These are phyloP conservation scores for Xylaria sp. DNA, from an alignment of 2,329 filamentous ascomycete genomes.

Conservation along the genomic window DNA sequence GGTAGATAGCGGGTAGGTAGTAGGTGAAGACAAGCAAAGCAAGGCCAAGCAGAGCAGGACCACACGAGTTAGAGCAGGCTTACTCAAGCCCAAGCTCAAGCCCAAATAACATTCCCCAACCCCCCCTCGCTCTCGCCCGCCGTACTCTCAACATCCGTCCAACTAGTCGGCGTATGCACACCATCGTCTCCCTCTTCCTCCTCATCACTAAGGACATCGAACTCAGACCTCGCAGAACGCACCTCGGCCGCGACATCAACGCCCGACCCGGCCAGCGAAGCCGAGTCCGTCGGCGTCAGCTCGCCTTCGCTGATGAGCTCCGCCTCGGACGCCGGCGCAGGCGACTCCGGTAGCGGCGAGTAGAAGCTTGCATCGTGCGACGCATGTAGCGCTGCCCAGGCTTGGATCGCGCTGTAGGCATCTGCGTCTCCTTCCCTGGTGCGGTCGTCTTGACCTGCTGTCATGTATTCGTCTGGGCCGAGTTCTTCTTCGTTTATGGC, in stretches of 20 bases:
- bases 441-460: constrained; percentile 60
- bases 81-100: too few relatives aligned
- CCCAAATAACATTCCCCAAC: constrained; percentile 50
- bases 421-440: constrained; percentile 52
- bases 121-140: constrained; percentile 66
- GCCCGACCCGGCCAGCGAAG: constrained; percentile 64
- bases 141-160: constrained; percentile 73
- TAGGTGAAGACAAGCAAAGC: too few relatives aligned
- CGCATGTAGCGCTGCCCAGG: constrained; percentile 71
- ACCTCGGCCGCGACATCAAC: constrained; percentile 61
- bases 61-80: too few relatives aligned
- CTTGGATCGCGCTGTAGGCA: constrained; percentile 71
- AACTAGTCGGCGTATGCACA: constrained; percentile 69
- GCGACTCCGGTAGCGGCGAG: constrained; percentile 68
- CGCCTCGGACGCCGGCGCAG: constrained; percentile 63
- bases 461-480: constrained; percentile 62
- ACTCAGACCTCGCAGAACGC: constrained; percentile 53
- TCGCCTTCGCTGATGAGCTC: constrained; percentile 65
- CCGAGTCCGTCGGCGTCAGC: constrained; percentile 69
- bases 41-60: not conserved
- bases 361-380: constrained; percentile 65
- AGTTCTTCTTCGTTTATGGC: constrained; percentile 52
- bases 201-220: constrained; percentile 65
- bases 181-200: constrained; percentile 60
- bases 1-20: too few relatives aligned